Evolutionary conservation across 2,329 filamentous ascomycete species (phyloP).

Genomic region (Clonostachys solani): DNA sequence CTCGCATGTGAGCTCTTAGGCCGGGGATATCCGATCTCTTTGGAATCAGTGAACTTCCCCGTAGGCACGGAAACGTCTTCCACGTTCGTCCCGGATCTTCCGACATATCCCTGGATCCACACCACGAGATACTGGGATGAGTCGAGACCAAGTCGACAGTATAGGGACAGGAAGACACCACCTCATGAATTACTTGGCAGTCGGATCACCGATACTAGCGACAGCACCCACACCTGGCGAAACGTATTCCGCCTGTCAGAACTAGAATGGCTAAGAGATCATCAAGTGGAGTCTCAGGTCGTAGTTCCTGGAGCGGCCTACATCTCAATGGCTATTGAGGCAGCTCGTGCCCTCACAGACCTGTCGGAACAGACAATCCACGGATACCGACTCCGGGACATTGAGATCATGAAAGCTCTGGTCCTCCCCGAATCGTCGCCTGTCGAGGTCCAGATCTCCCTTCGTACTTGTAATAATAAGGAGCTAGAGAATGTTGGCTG

Average conservation of each 20-base stretch:
- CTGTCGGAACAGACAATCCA: no score
- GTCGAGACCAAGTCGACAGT: conserved; percentile 13
- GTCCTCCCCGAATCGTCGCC: no score
- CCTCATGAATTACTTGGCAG: conserved; percentile 19
- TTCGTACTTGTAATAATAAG: no score
- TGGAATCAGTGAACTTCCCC: no score
- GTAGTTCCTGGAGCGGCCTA: conserved; percentile 26
- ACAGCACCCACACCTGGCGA: conserved; percentile 20
- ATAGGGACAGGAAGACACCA: conserved; percentile 8
- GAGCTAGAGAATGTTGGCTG: no score
- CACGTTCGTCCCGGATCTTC: conserved; percentile 8
- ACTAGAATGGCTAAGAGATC: conserved; percentile 22
- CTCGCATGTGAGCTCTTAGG: no score
- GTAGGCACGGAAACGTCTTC: neutral
- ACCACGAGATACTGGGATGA: conserved; percentile 10
- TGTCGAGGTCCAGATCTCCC: no score
- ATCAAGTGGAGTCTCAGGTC: conserved; percentile 16
- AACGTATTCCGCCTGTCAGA: conserved; percentile 17
- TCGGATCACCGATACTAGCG: conserved; percentile 7
- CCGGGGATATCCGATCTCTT: no score
- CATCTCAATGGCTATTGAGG: conserved; percentile 24
- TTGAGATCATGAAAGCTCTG: no score
- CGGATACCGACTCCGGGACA: no score
- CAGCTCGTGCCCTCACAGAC: conserved; percentile 8
- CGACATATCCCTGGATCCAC: conserved; percentile 14